Conservation (phyloP, 2,329 filamentous ascomycete genomes). For the Proliferodiscus dingleyae region DNA sequence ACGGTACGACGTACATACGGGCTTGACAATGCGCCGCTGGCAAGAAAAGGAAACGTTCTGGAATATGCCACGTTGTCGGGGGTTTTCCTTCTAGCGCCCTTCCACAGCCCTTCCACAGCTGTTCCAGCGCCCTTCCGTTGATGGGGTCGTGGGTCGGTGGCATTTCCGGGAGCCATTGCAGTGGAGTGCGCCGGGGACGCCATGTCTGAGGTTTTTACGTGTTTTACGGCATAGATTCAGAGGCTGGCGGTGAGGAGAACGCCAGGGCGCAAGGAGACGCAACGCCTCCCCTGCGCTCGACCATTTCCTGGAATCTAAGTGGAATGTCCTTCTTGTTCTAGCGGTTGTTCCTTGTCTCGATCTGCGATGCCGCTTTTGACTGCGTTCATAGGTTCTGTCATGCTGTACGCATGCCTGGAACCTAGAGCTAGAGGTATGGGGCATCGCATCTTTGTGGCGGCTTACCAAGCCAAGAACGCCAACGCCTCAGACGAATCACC, state of each 20-base stretch:
- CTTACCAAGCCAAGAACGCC: no score
- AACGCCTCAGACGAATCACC: no score
- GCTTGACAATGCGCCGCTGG: not conserved
- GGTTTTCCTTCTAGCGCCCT: conserved; percentile 16
- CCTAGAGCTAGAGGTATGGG: not conserved
- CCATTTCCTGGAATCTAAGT: not conserved
- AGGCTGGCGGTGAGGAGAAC: no score
- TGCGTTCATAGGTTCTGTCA: not conserved
- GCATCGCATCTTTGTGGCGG: no score
- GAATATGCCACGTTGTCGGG: conserved; percentile 16
- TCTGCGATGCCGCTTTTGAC: not conserved
- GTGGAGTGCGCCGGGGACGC: not conserved
- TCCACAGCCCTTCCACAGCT: no score
- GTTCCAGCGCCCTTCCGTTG: no score
- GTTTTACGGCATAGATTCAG: no score
- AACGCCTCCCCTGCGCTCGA: not conserved
- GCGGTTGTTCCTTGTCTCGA: not conserved
- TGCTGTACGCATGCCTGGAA: not conserved
- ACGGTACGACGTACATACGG: no score
- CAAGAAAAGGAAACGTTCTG: conserved; percentile 17
- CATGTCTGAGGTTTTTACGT: no score
- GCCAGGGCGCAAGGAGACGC: no score
- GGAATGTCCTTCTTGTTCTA: conserved; percentile 2
- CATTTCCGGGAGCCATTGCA: not conserved
- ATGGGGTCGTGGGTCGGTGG: not conserved